Evolutionary conservation across 495 filamentous ascomycete genomes (phyloP), one percentile per base, ranked within the genome.

Genomic region (Neurospora sp.): DNA sequence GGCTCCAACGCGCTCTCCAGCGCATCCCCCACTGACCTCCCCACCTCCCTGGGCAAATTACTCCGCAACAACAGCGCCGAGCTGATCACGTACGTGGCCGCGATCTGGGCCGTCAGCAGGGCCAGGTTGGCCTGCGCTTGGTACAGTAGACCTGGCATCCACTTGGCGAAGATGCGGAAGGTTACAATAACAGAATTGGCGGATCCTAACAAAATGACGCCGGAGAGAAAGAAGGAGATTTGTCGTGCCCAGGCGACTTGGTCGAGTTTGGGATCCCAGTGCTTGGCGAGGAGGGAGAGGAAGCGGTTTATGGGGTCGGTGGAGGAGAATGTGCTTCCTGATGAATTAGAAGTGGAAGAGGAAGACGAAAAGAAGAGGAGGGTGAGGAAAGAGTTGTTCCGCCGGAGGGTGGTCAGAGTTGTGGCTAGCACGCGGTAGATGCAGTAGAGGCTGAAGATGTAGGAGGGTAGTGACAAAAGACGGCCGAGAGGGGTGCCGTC

Each of bases 261-360:
- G 79, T 93, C 90, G 42, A 93, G 84, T 71, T 89, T 87, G 14
- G 90, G 89, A 74, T 92, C 89, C 88, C 89, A 91, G 81, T 92
- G 88, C 71, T 88, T 88, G 14, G 91, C 91, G 14, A 94, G 77
- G 35, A 93, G 85, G n/a, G 90, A 89, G 59, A 94, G 86, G 74
- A 94, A 84, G 76, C 91, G 90, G 83, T 90, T 93, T 74, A 94
- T 90, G 18, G 92, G 92, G 78, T 94, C 92, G n/a, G 87, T 88
- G 46, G 86, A 87, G 10, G 91, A 89, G 80, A 90, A 91, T 62
- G 54, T 62, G 11, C 54, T 62, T 5, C 5, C 14, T 5, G 40
- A 16, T 4, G 40, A 40, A 18, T n/a, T 10, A 10, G 46, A 12
- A 10, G 9, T 4, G 20, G n/a, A 0, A 8, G 44, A 4, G 18